Evolutionary conservation across 176 grass and related monocot genomes (phyloP), one percentile per base, ranked within the genome.

Genomic region (Tillandsia leiboldiana): DNA sequence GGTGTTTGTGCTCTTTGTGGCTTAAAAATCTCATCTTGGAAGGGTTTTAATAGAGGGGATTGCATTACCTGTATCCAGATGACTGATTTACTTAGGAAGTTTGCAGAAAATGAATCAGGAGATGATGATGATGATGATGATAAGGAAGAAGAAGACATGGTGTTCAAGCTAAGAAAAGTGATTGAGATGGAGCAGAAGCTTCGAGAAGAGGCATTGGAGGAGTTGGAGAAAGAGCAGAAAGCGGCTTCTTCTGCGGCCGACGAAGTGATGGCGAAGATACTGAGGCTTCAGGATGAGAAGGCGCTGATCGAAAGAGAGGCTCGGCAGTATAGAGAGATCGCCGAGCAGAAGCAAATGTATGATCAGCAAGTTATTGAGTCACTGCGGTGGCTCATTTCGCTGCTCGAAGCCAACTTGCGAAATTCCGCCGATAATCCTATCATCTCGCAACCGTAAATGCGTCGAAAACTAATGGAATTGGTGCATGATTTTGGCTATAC

Each of bases 241-340:
- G 91, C 91, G 0, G 74, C 84, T 2, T 75, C 91, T 11, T 87
- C 86, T 1, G 91, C 91, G 0, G 80, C 82, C 0, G 77, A 90
- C 7, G 91, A 96, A 65, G 82, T 87, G n/a, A 87, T 88, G 87
- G 87, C 91, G 26, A 96, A 96, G 79, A 96, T 96, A 48, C 74
- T 81, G 49, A 68, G 28, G 65, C 74, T 96, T 51, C 84, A 84
- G 1, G 85, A 71, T 49, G 87, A 96, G 79, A 96, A 87, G 64
- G 87, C 84, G 0, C 50, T 75, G 33, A 70, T 90, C 22, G 87
- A 91, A 86, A 82, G 87, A 67, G 91, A 96, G 75, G 84, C 84
- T 11, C 70, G 82, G 47, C 84, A 85, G 14, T 83, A 73, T 58
- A 27, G 29, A 11, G 79, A 96, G 28, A 75, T 88, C 24, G 72